phyloP scores from a whole-genome alignment of 192 early-diverging fungal genomes.

The Coemansia sp. region DNA sequence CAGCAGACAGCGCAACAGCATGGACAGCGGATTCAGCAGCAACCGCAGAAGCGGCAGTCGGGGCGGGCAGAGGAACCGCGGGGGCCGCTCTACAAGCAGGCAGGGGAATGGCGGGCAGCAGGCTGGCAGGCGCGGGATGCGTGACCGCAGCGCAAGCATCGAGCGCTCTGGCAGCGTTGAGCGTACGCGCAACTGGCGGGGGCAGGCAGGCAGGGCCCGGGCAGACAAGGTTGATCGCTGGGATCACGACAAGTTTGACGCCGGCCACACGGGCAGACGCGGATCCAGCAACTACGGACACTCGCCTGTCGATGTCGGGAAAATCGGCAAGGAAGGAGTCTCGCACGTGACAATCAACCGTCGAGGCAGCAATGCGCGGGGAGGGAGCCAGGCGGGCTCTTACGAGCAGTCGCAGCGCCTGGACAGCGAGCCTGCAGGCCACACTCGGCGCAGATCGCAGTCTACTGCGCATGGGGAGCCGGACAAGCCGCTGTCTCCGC shows the following conservation, averaged over 20 bases:
- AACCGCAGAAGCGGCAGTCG: constrained; percentile 12
- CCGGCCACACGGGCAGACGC: constrained; percentile 12
- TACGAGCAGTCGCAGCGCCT: constrained; percentile 28
- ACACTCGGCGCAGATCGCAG: neutral
- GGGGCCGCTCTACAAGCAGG: constrained; percentile 37
- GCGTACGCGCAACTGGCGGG: constrained; percentile 35
- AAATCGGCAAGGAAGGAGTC: constrained; percentile 48
- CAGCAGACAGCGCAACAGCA: constrained; percentile 8
- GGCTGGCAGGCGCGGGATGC: constrained; percentile 13
- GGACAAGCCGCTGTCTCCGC: constrained; percentile 15
- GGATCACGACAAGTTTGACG: constrained; percentile 48
- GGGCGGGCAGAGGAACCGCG: constrained; percentile 14
- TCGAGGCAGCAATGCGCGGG: constrained; percentile 37
- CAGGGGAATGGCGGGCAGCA: constrained; percentile 4
- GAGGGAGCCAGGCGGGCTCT: constrained; percentile 12
- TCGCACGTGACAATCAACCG: constrained; percentile 48
- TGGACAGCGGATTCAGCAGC: constrained; percentile 2
- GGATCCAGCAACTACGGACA: constrained; percentile 11
- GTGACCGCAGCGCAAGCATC: constrained; percentile 46
- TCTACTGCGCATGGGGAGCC: constrained; percentile 1
- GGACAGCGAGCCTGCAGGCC: constrained; percentile 10
- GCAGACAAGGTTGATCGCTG: constrained; percentile 38
- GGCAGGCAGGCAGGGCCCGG: constrained; percentile 10
- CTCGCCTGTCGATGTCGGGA: constrained; percentile 16
- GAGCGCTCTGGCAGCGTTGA: constrained; percentile 36